Evolutionary conservation across 192 early-diverging fungal species (phyloP), one percentile per base, ranked within the genome.

Genomic region (Mortierella antarctica): DNA sequence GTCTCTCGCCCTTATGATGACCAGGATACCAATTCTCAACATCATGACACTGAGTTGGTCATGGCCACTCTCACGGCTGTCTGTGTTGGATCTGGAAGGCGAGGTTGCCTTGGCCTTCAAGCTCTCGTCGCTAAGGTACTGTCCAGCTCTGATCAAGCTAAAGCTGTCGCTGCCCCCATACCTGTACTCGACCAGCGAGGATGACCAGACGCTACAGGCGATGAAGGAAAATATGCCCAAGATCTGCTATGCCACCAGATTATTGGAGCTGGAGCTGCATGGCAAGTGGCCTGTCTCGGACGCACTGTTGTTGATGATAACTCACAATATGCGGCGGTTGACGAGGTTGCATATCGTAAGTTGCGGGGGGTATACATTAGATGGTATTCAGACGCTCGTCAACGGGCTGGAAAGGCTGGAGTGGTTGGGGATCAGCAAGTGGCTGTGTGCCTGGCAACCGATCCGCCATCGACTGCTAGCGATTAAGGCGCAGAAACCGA

Each of bases 201-300:
- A 80, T 20, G 70, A 68, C 4, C 42, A 46, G 49, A 61, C 58
- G 5, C 13, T 80, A 18, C 57, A 51, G 15, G 70, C 55, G 21
- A 60, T 80, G 65, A 68, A 41, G 54, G 23, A 5, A 15, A 47
- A 55, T 14, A 59, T 80, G 60, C 54, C 63, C 6, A 18, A 71
- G 52, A 62, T 80, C 18, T 71, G 70, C 40, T 42, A 60, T 44
- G 74, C 77, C 21, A 62, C 64, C 10, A 44, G 48, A 17, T 60
- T 80, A 14, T 57, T 80, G 55, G 70, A 71, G 1, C 65, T 80
- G 47, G 77, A 80, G 54, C 60, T 80, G 11, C 40, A 62, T 5
- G 68, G 62, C 12, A 80, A 80, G 46, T 80, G 77, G 77, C 77
- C 77, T 0, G 49, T 80, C 14, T 80, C 77, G 31, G 77, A 80